These are phyloP conservation scores for Helianthus annuus DNA, from an alignment of 129 eudicot species.

Conservation along the genomic window DNA sequence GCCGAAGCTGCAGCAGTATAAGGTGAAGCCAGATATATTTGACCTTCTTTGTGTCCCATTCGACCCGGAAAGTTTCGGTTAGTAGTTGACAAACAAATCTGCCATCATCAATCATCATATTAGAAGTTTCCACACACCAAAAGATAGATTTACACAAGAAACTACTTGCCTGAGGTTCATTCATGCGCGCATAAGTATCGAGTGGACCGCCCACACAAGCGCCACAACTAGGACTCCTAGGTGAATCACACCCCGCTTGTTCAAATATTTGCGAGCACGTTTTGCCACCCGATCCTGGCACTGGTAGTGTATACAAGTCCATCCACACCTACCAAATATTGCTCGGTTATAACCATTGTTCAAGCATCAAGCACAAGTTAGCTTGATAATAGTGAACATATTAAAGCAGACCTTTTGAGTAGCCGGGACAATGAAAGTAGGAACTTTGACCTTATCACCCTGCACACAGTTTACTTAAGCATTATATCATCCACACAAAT, in stretches of 20 bases:
- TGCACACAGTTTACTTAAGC: slow-evolving; percentile 26
- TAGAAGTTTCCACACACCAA: no score
- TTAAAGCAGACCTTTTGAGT: slow-evolving; percentile 65
- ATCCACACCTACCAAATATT: slow-evolving; percentile 63
- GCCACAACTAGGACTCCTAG: slow-evolving; percentile 82
- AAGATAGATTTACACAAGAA: background rate
- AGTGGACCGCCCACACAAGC: slow-evolving; percentile 86
- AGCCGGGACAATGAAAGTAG: slow-evolving; percentile 86
- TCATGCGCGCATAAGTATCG: slow-evolving; percentile 85
- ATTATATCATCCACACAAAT: background rate
- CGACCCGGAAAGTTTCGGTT: slow-evolving; percentile 78
- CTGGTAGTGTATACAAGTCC: slow-evolving; percentile 77
- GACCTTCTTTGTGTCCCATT: slow-evolving; percentile 90
- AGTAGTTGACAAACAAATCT: slow-evolving; percentile 90
- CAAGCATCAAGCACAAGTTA: background rate
- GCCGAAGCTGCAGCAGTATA: slow-evolving; percentile 91
- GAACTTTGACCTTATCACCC: slow-evolving; percentile 83
- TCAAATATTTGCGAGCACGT: slow-evolving; percentile 82
- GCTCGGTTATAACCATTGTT: background rate
- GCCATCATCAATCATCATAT: slow-evolving; percentile 16
- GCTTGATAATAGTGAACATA: background rate
- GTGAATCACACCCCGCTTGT: slow-evolving; percentile 68
- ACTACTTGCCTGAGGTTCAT: slow-evolving; percentile 71
- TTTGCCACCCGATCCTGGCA: slow-evolving; percentile 82
- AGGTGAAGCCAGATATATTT: slow-evolving; percentile 78